Conservation (phyloP, 2,329 filamentous ascomycete genomes). For the Trichoderma citrinoviride region DNA sequence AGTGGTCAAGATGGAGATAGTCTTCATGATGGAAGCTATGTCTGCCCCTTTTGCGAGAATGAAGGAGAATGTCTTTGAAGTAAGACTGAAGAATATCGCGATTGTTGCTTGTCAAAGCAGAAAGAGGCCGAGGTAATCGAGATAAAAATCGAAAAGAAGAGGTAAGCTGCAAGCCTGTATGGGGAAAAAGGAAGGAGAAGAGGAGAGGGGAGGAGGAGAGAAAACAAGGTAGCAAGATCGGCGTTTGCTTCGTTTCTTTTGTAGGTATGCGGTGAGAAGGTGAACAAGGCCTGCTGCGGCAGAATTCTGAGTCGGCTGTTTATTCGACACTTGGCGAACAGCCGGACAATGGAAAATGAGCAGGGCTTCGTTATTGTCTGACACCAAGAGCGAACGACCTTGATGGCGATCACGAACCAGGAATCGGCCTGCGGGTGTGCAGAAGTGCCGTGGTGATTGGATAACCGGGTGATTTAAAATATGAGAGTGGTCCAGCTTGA, state of each 20-base stretch:
- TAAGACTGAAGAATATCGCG: background rate
- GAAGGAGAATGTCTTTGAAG: background rate
- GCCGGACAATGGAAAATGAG: background rate
- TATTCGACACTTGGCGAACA: background rate
- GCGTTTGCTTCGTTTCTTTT: background rate
- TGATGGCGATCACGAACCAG: background rate
- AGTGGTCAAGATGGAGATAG: background rate
- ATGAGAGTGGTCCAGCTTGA: background rate
- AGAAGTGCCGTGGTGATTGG: too few species aligned
- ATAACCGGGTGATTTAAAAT: too few species aligned
- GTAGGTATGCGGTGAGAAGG: constrained; percentile 11
- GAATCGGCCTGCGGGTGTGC: background rate
- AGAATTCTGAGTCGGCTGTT: constrained; percentile 2
- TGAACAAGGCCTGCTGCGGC: background rate
- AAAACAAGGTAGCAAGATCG: background rate
- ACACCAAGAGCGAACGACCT: background rate
- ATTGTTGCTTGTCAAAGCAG: background rate
- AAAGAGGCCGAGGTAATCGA: background rate
- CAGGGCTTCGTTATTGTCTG: background rate
- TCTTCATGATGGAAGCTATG: constrained; percentile 3
- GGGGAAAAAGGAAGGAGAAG: background rate
- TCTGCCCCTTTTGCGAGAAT: background rate
- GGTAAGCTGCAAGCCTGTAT: background rate
- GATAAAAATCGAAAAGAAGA: background rate
- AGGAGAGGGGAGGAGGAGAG: background rate